Base-by-base conservation (phyloP, 2,329 filamentous ascomycete species). In the Stromatinia cepivora region DNA sequence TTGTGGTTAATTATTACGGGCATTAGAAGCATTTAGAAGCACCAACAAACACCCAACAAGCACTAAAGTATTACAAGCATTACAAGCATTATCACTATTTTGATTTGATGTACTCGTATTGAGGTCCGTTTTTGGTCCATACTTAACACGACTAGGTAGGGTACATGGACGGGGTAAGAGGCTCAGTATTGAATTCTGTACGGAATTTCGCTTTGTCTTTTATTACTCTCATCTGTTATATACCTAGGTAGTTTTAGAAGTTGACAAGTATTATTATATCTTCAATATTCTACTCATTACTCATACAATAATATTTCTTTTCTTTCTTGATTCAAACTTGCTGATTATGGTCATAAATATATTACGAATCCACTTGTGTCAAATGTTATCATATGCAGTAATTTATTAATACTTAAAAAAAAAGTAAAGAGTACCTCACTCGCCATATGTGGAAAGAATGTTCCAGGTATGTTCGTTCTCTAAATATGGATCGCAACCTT, bases 391-490 rank as follows among this genome's bases (percentile, higher is more conserved):
- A 42, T 31, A 57, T n/a, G 13, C 31, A 57, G 56, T 69, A 67
- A 56, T 70, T 70, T 61, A 54, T 70, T 66, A 62, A 67, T 73
- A 69, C 9, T 56, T 54, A 15, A 34, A 42, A 34, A 52, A 53
- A 68, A 66, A 68, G 61, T 42, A 34, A 28, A 34, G n/a, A 45
- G 64, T 71, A 31, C 70, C 64, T 68, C 52, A 66, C 36, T 67
- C 70, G 73, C 73, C 58, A 64, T 64, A 72, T 70, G 72, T 71
- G 72, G 69, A 68, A 70, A 77, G 71, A 74, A 78, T 78, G 76
- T 78, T 78, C 74, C 76, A 78, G 74, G 77, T 77, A 76, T 22
- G 31, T 61, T 65, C 50, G n/a, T 66, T 48, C 61, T 42, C n/a
- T 54, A 31, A 67, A 56, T 56, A 56, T 56, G 66, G 58, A 56